A percentile compares a stretch with the other conserved stretches of the same genome.
Conservation (phyloP, 1,284 basidiomycete genomes). For the Microstroma glucosiphilum region DNA sequence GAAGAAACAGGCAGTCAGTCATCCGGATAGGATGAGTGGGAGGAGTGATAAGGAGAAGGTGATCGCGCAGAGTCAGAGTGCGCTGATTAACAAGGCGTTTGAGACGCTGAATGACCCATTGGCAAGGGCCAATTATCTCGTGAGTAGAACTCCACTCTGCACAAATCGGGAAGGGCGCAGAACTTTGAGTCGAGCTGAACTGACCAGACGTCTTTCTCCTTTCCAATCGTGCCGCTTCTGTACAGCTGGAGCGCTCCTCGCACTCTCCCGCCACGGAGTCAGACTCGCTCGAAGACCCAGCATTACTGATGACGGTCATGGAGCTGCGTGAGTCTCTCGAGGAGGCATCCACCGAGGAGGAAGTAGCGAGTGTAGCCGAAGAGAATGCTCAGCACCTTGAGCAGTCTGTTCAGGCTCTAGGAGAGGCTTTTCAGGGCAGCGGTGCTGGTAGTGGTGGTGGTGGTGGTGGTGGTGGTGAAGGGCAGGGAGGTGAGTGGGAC, state of each 20-base stretch:
- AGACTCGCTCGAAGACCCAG: conserved; percentile 36
- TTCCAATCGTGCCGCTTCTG: too few relatives aligned
- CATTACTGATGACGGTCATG: conserved; percentile 46
- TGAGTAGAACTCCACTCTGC: conserved; percentile 5
- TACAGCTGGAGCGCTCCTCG: too few relatives aligned
- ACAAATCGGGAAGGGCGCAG: too few relatives aligned
- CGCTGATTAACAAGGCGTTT: conserved; percentile 44
- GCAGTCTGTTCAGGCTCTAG: conserved; percentile 20
- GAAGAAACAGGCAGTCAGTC: conserved; percentile 33
- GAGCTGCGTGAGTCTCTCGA: conserved; percentile 40
- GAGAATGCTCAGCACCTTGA: conserved; percentile 26
- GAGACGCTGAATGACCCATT: conserved; percentile 41
- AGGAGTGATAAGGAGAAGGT: conserved; percentile 37
- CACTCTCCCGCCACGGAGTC: conserved; percentile 22
- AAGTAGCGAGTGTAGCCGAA: conserved; percentile 29
- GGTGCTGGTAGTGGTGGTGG: too few relatives aligned
- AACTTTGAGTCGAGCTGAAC: too few relatives aligned
- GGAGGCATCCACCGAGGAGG: conserved; percentile 29
- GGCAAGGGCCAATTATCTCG: conserved; percentile 33
- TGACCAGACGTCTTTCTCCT: too few relatives aligned
- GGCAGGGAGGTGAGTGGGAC: conserved; percentile 21
- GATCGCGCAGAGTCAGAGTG: conserved; percentile 39
- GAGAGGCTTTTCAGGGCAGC: conserved; percentile 21
- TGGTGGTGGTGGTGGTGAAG: too few relatives aligned
- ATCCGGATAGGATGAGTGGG: conserved; percentile 41